Evolutionary conservation across 2,329 filamentous ascomycete species (phyloP), one percentile per base, ranked within the genome.

Genomic region (Lachnellula suecica): DNA sequence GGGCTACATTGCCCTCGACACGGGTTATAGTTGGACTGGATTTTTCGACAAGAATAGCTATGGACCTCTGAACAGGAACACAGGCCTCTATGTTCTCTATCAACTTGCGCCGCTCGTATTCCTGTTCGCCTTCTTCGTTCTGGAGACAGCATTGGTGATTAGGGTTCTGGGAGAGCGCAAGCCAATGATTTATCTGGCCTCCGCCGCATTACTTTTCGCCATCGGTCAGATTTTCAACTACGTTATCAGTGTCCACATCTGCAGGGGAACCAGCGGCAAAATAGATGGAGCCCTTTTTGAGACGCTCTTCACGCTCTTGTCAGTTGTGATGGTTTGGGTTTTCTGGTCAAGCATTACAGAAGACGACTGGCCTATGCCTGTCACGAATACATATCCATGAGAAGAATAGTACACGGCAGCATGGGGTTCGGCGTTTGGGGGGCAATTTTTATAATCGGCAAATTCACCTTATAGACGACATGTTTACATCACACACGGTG

Each of bases 331-430:
- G 72, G 74, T 97, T 59, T 99, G 94, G 92, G 72, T 89, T 52
- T 99, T 99, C 78, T 99, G 94, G 94, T 96, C 91, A 43, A 97
- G 91, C 74, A 99, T 99, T 65, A 99, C 94, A 15, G 94, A 99
- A 73, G 94, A 99, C 66, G 93, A 97, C 75, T 99, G 94, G 94
- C 91, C 92, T 17, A 79, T 81, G 71, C 74, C 77, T 29, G 71
- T 63, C 27, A 52, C 58, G 17, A 62, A 53, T 47, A 63, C 61
- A 19, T 68, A 68, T 49, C 49, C 66, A 54, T 68, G 56, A 68
- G 41, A n/a, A 49, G 47, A 51, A 54, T 49, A 22, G 46, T 25
- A 15, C 27, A 53, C 40, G 41, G 49, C 40, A 58, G 49, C 41
- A 59, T 60, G 25, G 49, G 53, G 51, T 58, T 51, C 56, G 63